A percentile compares a stretch with the other conserved stretches of the same genome.
Conservation (phyloP, 495 filamentous ascomycete species). For the Amorphotheca resinae region DNA sequence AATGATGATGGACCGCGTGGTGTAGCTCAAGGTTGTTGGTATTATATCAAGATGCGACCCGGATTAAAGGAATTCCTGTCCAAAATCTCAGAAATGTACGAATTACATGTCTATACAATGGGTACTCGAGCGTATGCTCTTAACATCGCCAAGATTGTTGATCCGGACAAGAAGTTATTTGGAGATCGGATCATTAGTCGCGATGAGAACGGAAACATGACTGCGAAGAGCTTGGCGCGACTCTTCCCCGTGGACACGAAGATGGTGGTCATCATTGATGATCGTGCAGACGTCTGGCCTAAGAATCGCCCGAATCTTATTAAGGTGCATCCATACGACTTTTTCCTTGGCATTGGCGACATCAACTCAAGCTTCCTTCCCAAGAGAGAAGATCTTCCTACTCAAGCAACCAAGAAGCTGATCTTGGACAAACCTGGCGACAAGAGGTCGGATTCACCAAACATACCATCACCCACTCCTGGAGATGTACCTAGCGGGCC, state of each 20-base stretch:
- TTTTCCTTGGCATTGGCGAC: constrained; percentile 95
- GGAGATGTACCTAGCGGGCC: constrained; percentile 13
- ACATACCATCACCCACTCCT: constrained; percentile 6
- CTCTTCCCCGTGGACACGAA: constrained; percentile 94
- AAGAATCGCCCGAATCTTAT: constrained; percentile 86
- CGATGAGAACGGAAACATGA: constrained; percentile 89
- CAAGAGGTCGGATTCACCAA: constrained; percentile 17
- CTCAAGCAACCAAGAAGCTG: constrained; percentile 10
- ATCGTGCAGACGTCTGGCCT: constrained; percentile 95
- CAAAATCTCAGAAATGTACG: constrained; percentile 68
- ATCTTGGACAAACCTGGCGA: constrained; percentile 24
- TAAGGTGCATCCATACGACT: constrained; percentile 90
- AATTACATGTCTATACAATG: constrained; percentile 98
- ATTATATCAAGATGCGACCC: constrained; percentile 98
- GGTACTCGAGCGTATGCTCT: constrained; percentile 90
- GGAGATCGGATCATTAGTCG: constrained; percentile 89
- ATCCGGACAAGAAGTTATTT: constrained; percentile 81
- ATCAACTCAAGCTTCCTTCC: constrained; percentile 98
- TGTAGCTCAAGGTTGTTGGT: constrained; percentile 59
- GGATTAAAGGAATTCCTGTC: constrained; percentile 74
- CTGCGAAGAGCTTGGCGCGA: constrained; percentile 76
- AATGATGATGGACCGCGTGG: constrained; percentile 65
- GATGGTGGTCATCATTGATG: constrained; percentile 99
- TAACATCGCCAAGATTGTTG: constrained; percentile 83
- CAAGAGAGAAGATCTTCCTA: constrained; percentile 63